These are phyloP conservation scores for Senecio squalidus DNA, from an alignment of 140 eudicot genomes.

Conservation along the genomic window DNA sequence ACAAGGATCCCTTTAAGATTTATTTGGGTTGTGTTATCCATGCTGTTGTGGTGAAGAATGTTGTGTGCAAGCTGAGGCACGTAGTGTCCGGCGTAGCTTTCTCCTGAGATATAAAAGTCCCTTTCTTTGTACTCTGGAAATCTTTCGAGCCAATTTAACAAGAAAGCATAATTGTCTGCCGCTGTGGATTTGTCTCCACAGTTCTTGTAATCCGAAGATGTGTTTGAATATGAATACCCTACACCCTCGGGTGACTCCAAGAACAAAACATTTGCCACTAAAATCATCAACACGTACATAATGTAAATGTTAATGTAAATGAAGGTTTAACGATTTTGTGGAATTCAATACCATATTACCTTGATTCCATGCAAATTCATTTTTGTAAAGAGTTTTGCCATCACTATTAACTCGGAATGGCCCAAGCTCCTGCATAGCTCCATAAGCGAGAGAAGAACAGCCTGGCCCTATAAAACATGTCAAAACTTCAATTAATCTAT, in stretches of 20 bases:
- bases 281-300: not conserved
- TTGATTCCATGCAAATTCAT: conserved; percentile 58
- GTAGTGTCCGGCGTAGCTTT: conserved; percentile 80
- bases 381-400: conserved; percentile 63
- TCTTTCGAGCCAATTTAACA: conserved; percentile 69
- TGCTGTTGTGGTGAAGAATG: conserved; percentile 50
- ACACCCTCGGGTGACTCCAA: conserved; percentile 83
- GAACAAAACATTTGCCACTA: conserved; percentile 75
- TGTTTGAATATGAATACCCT: conserved; percentile 72
- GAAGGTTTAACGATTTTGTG: not conserved
- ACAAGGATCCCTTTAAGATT: conserved; percentile 85
- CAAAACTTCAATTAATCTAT: not conserved
- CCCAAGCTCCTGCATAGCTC: conserved; percentile 86
- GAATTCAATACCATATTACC: conserved; percentile 46
- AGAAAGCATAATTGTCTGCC: conserved; percentile 41
- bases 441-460: conserved; percentile 82
- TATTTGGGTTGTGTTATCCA: conserved; percentile 39
- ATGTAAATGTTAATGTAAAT: not conserved
- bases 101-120: conserved; percentile 73
- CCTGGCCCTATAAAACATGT: conserved; percentile 54
- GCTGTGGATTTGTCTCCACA: conserved; percentile 56
- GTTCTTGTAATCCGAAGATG: conserved; percentile 25
- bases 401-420: conserved; percentile 76
- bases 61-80: conserved; percentile 82
- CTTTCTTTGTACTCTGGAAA: conserved; percentile 65